phyloP scores from a whole-genome alignment of 2,329 filamentous ascomycete species.

The Claviceps lovelessii region DNA sequence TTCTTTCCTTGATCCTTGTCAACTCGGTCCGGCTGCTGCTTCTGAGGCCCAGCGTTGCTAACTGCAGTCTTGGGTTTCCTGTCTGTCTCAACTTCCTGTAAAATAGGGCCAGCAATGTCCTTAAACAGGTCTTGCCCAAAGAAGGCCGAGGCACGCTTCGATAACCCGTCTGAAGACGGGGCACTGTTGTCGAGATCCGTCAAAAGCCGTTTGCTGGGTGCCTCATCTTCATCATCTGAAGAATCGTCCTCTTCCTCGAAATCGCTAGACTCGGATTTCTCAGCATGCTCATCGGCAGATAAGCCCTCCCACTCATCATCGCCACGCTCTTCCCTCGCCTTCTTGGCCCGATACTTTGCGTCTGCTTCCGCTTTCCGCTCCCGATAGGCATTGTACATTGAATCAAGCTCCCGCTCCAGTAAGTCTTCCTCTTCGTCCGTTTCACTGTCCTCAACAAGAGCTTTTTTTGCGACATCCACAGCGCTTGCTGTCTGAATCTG shows the following conservation, averaged over 20 bases:
- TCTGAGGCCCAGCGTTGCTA: conserved; percentile 4
- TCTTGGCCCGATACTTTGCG: conserved; percentile 82
- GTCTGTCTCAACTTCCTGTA: conserved; percentile 44
- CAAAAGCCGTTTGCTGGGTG: conserved; percentile 17
- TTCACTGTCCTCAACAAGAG: conserved; percentile 43
- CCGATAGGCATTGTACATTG: conserved; percentile 74
- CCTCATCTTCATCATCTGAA: conserved; percentile 20
- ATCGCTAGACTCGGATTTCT: conserved; percentile 38
- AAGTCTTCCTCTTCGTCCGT: conserved; percentile 68
- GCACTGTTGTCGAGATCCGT: conserved; percentile 27
- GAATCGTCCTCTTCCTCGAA: conserved; percentile 41
- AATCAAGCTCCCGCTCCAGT: conserved; percentile 73
- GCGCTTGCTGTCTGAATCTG: conserved; percentile 33
- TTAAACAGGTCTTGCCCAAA: conserved; percentile 94
- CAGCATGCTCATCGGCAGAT: conserved; percentile 46
- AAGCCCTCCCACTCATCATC: conserved; percentile 91
- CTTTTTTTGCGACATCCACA: conserved; percentile 43
- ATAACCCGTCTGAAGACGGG: conserved; percentile 41
- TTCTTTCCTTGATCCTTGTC: conserved; percentile 1
- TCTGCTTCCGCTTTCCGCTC: conserved; percentile 66
- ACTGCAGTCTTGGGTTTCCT: conserved; percentile 23
- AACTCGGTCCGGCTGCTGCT: neutral
- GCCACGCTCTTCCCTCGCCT: conserved; percentile 63
- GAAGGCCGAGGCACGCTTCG: conserved; percentile 72
- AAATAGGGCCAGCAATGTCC: conserved; percentile 26